These are phyloP conservation scores for Neltuma alba DNA, from an alignment of 306 rosid species.

Conservation along the genomic window DNA sequence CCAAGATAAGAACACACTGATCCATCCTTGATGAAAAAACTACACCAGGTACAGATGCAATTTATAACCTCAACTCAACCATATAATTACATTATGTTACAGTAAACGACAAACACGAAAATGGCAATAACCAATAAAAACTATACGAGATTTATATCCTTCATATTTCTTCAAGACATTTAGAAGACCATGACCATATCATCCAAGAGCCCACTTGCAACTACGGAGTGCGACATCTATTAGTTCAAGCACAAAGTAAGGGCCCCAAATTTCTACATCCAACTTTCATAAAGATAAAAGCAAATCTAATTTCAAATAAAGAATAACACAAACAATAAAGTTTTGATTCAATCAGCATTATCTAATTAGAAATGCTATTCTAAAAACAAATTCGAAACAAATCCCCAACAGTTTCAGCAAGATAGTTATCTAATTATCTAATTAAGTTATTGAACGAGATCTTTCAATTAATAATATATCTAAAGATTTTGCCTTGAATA, in stretches of 20 bases:
- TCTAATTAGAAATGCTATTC: background rate
- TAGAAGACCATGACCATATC: conserved; percentile 20
- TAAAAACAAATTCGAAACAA: conserved; percentile 12
- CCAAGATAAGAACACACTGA: background rate
- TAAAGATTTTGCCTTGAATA: too few species aligned
- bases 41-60: background rate
- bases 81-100: conserved; percentile 13
- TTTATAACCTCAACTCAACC: background rate
- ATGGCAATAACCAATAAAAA: background rate
- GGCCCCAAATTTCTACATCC: background rate
- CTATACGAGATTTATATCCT: background rate
- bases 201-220: conserved; percentile 4
- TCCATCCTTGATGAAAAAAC: background rate
- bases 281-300: background rate
- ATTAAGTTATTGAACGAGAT: too few species aligned
- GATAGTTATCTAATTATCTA: too few species aligned
- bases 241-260: conserved; percentile 14
- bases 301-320: conserved; percentile 16
- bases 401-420: conserved; percentile 4
- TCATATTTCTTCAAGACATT: background rate
- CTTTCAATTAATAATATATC: too few species aligned
- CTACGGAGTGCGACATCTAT: conserved; percentile 7
- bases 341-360: background rate
- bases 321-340: background rate
- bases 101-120: background rate